phyloP scores from a whole-genome alignment of 495 filamentous ascomycete genomes.

The Aspergillus mulundensis region DNA sequence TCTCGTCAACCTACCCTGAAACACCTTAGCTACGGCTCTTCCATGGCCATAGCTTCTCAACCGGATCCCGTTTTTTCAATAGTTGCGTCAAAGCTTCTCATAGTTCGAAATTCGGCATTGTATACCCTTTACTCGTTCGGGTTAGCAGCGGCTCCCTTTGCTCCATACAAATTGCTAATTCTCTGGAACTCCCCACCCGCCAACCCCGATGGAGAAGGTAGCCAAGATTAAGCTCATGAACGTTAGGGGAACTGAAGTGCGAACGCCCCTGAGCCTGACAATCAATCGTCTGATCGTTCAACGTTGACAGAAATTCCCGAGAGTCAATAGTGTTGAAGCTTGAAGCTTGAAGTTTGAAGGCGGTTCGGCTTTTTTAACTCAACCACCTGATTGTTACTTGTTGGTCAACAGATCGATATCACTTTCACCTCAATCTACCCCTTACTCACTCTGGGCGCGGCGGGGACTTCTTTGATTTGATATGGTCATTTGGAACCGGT shows the following conservation, averaged over 20 bases:
- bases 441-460: too few species aligned
- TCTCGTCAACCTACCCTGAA: background rate
- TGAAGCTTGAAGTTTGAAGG: background rate
- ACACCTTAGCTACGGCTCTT: background rate
- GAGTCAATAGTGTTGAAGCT: background rate
- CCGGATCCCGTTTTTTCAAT: background rate
- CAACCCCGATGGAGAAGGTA: background rate
- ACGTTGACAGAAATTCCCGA: background rate
- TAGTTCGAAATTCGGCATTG: background rate
- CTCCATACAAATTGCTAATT: background rate
- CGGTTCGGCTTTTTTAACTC: background rate
- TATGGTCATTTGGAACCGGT: too few species aligned
- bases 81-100: background rate
- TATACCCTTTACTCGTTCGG: background rate
- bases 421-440: too few species aligned
- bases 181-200: background rate
- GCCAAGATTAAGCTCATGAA: background rate
- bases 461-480: too few species aligned
- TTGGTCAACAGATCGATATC: too few species aligned
- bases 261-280: background rate
- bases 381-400: background rate
- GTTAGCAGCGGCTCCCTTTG: background rate
- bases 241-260: background rate
- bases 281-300: background rate
- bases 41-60: background rate